phyloP scores from a whole-genome alignment of 1,139 yeast species.

The Pichia cactophila region DNA sequence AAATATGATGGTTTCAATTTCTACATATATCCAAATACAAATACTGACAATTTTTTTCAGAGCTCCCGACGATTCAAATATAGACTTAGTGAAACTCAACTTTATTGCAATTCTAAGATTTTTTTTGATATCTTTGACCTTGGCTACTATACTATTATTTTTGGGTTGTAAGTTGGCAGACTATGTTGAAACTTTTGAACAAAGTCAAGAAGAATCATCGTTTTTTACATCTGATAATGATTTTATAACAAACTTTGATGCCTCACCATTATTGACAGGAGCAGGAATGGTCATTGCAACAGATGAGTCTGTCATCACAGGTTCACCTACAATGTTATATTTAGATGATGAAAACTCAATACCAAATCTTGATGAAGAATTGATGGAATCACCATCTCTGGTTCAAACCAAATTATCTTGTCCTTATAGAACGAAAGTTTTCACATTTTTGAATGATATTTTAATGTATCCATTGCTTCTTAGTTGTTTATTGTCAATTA shows the following conservation, averaged over 20 bases:
- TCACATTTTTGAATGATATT: conserved; percentile 22
- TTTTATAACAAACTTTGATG: conserved; percentile 24
- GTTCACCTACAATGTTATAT: conserved; percentile 25
- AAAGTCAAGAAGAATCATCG: conserved; percentile 19
- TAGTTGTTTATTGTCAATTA: conserved; percentile 25
- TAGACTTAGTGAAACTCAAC: conserved; percentile 12
- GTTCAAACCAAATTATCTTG: background rate
- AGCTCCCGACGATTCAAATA: conserved; percentile 6
- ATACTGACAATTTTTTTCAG: conserved; percentile 9
- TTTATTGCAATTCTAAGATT: conserved; percentile 19
- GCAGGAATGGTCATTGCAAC: conserved; percentile 24
- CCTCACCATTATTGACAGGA: conserved; percentile 27
- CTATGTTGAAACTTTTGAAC: conserved; percentile 19
- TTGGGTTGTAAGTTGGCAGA: conserved; percentile 26
- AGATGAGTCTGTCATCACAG: conserved; percentile 19
- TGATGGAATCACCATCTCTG: conserved; percentile 20
- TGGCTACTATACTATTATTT: conserved; percentile 18
- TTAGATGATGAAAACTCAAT: conserved; percentile 20
- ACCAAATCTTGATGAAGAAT: conserved; percentile 23
- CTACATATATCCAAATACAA: conserved; percentile 25
- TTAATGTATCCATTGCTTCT: conserved; percentile 25
- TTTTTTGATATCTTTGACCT: conserved; percentile 15
- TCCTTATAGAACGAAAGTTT: conserved; percentile 16
- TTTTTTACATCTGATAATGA: conserved; percentile 10
- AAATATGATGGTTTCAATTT: conserved; percentile 27